phyloP scores from a whole-genome alignment of 2,329 filamentous ascomycete genomes.

The Aspergillus melleus region DNA sequence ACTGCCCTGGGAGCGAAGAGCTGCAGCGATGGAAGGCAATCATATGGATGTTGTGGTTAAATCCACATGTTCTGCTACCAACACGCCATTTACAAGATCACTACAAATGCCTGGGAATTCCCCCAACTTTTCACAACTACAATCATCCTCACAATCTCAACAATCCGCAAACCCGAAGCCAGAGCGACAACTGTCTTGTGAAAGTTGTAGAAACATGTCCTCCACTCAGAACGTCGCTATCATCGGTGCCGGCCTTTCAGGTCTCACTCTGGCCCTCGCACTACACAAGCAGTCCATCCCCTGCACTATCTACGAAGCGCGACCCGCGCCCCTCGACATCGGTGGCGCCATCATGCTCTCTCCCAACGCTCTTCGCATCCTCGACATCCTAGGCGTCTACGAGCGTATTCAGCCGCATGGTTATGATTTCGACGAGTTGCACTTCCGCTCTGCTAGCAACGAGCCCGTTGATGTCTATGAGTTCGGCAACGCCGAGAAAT shows the following conservation, averaged over 20 bases:
- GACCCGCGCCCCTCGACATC: conserved; percentile 46
- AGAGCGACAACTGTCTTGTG: neutral
- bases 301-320: conserved; percentile 54
- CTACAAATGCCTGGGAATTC: neutral
- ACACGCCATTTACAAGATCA: neutral
- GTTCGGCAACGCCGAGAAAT: conserved; percentile 49
- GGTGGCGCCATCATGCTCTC: conserved; percentile 61
- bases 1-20: neutral
- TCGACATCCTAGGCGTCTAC: conserved; percentile 54
- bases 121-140: no score
- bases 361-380: conserved; percentile 57
- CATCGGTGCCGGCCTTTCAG: conserved; percentile 51
- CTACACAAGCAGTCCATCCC: conserved; percentile 54
- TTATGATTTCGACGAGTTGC: conserved; percentile 54
- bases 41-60: neutral
- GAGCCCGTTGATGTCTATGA: conserved; percentile 42
- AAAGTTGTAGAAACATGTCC: neutral
- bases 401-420: conserved; percentile 45
- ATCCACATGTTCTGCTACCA: no score
- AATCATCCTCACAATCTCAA: no score
- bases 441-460: conserved; percentile 45
- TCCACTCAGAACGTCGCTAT: conserved; percentile 39
- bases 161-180: neutral
- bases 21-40: neutral
- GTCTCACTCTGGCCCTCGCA: conserved; percentile 57